A percentile compares a stretch with the other conserved stretches of the same genome.
Evolutionary conservation across 163 green algal species (phyloP).

Genomic region (Chloromonas sp.): DNA sequence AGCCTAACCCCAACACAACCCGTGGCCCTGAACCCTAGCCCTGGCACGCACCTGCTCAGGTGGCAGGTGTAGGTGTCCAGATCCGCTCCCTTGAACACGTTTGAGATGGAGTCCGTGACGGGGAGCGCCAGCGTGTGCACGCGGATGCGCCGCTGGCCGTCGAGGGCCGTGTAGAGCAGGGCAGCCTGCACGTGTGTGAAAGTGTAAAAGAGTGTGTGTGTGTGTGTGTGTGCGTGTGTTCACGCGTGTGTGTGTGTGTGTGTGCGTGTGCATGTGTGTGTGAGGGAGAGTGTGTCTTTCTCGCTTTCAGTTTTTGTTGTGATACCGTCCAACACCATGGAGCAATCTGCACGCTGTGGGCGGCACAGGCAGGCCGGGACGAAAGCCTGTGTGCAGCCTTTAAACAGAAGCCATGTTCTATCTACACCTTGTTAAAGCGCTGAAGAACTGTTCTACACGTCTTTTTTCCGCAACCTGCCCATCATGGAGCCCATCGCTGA

Average conservation of each 20-base stretch:
- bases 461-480: too few species aligned
- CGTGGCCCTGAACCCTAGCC: too few species aligned
- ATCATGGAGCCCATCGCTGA: not conserved
- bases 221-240: not conserved
- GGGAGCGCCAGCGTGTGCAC: conserved; percentile 89
- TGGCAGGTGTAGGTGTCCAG: conserved; percentile 14
- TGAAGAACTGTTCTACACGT: too few species aligned
- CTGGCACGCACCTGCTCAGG: conserved; percentile 13
- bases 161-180: conserved; percentile 81
- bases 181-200: conserved; percentile 56
- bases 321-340: too few species aligned
- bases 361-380: not conserved
- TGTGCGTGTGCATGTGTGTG: not conserved
- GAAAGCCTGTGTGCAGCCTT: not conserved
- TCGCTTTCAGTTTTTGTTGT: too few species aligned
- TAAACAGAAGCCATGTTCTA: not conserved
- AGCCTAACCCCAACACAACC: too few species aligned
- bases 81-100: conserved; percentile 14
- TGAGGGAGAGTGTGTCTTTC: not conserved
- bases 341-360: too few species aligned
- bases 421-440: too few species aligned
- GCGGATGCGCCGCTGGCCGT: conserved; percentile 60
- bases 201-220: not conserved
- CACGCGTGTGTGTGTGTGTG: not conserved
- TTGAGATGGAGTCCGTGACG: conserved; percentile 64